Evolutionary conservation across 176 grass and related monocot species (phyloP).

Genomic region (Oryza coarctata): DNA sequence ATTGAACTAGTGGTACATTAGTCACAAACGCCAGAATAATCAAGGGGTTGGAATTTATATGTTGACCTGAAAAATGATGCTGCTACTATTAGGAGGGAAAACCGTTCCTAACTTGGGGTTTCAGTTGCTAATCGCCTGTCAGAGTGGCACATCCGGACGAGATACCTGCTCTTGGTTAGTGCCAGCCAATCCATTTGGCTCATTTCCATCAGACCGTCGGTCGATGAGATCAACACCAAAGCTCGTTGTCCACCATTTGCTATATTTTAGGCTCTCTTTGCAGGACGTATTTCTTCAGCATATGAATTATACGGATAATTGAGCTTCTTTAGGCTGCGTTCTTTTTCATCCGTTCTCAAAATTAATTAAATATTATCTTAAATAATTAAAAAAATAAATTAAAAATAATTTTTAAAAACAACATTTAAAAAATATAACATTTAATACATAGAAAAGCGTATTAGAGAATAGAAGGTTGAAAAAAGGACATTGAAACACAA

Average conservation of each 20-base stretch:
- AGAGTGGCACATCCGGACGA: not conserved
- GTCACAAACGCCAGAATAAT: not conserved
- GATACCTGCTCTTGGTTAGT: not conserved
- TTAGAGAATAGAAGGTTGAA: no score
- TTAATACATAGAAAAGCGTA: no score
- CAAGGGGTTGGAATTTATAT: not conserved
- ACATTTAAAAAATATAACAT: no score
- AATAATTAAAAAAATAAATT: no score
- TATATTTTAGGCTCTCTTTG: not conserved
- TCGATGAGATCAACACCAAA: not conserved
- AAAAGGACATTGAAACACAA: no score
- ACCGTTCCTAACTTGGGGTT: not conserved
- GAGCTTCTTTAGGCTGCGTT: not conserved
- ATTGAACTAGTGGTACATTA: not conserved
- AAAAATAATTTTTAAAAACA: no score
- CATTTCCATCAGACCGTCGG: not conserved
- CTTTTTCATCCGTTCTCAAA: no score
- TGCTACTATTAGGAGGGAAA: not conserved
- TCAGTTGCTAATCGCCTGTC: not conserved
- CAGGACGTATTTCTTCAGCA: not conserved
- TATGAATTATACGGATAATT: no score
- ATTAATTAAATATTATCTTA: no score
- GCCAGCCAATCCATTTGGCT: not conserved
- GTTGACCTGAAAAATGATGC: not conserved
- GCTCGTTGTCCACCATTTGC: not conserved